Evolutionary conservation across 768 basidiomycete genomes (phyloP).

Genomic region (Hemileccinum rubropunctum): DNA sequence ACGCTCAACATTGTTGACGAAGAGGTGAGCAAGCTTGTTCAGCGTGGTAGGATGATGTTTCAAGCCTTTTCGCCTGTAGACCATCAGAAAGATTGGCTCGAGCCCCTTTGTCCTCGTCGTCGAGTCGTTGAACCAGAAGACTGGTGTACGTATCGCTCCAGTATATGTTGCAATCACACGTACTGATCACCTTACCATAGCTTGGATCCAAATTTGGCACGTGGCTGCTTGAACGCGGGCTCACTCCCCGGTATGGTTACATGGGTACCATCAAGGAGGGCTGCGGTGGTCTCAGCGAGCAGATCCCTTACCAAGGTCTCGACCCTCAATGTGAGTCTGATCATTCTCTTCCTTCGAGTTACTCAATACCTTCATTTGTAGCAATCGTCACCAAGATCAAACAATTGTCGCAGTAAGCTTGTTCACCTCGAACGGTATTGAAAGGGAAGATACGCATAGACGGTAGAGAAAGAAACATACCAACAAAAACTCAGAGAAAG

Average conservation of each 20-base stretch:
- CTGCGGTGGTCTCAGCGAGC: slow-evolving; percentile 76
- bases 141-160: slow-evolving; percentile 48
- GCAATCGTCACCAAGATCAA: slow-evolving; percentile 49
- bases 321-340: slow-evolving; percentile 64
- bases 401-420: slow-evolving; percentile 32
- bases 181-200: slow-evolving; percentile 19
- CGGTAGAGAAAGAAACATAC: background rate
- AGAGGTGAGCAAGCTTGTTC: slow-evolving; percentile 40
- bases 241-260: slow-evolving; percentile 79
- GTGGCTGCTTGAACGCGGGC: slow-evolving; percentile 78
- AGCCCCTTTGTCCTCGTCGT: slow-evolving; percentile 81
- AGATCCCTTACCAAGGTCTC: slow-evolving; percentile 80
- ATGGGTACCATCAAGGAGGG: slow-evolving; percentile 79
- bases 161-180: background rate
- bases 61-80: slow-evolving; percentile 30
- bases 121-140: slow-evolving; percentile 87
- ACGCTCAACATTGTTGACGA: slow-evolving; percentile 84
- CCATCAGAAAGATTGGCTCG: slow-evolving; percentile 65
- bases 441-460: background rate
- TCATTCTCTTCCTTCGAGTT: background rate
- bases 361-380: slow-evolving; percentile 13
- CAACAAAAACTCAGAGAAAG: background rate
- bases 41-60: background rate
- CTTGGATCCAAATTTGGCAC: slow-evolving; percentile 84
- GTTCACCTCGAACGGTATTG: background rate